These are phyloP conservation scores for Boletus sp. DNA, from an alignment of 768 basidiomycete genomes.

Conservation along the genomic window DNA sequence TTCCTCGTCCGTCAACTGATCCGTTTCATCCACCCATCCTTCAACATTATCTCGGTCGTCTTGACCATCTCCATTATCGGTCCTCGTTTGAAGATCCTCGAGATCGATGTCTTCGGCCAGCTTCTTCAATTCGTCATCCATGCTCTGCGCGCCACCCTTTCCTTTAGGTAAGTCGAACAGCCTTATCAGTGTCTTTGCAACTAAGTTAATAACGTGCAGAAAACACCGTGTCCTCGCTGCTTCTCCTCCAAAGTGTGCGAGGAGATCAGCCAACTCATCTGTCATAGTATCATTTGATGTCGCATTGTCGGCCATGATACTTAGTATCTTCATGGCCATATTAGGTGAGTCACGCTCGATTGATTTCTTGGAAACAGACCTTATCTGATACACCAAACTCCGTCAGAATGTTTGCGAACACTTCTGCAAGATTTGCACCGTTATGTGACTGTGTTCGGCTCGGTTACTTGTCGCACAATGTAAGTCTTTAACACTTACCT, in stretches of 20 bases:
- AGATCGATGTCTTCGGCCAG: neutral
- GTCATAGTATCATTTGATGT: neutral
- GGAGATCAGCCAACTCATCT: neutral
- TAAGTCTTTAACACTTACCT: neutral
- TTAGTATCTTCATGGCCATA: constrained; percentile 17
- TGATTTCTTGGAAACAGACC: no score
- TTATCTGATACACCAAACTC: constrained; percentile 21
- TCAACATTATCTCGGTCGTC: neutral
- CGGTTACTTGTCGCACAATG: neutral
- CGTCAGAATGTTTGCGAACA: constrained; percentile 18
- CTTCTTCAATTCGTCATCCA: neutral
- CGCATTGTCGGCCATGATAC: constrained; percentile 24
- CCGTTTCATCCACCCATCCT: constrained; percentile 19
- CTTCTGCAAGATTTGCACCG: neutral
- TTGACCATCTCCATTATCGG: neutral
- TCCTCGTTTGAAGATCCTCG: neutral
- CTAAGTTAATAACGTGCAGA: constrained; percentile 38
- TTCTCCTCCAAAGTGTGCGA: constrained; percentile 20
- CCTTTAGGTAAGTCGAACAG: neutral
- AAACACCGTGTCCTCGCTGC: constrained; percentile 36
- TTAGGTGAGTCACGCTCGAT: no score
- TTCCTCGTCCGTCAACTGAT: constrained; percentile 13
- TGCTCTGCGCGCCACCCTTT: neutral
- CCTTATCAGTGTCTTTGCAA: constrained; percentile 1
- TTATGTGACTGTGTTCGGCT: neutral